Conservation (phyloP, 2,329 filamentous ascomycete species). For the Aspergillus sp. region DNA sequence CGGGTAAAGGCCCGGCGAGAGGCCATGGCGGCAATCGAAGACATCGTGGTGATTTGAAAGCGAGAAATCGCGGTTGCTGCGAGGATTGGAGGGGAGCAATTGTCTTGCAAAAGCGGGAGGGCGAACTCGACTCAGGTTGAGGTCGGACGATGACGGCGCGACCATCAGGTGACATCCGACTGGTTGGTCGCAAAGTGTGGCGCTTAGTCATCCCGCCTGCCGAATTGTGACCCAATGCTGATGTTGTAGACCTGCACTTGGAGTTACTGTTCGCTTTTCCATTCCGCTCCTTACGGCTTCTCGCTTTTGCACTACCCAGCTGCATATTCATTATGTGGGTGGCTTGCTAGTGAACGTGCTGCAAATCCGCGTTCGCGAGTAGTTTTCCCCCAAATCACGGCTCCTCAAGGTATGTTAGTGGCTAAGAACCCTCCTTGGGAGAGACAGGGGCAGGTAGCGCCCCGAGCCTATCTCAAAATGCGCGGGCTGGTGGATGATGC, state of each 20-base stretch:
- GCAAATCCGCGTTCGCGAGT: neutral
- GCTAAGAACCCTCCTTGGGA: constrained; percentile 5
- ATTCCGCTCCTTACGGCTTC: constrained; percentile 6
- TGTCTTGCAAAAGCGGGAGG: constrained; percentile 28
- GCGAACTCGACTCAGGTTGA: constrained; percentile 30
- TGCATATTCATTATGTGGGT: constrained; percentile 6
- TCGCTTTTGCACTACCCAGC: constrained; percentile 6
- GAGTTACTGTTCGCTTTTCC: constrained; percentile 1
- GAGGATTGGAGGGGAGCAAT: constrained; percentile 22
- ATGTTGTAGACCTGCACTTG: neutral
- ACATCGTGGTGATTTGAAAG: constrained; percentile 37
- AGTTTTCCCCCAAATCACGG: neutral
- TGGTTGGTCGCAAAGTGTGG: constrained; percentile 18
- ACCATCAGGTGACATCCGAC: constrained; percentile 35
- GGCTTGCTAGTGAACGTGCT: constrained; percentile 11
- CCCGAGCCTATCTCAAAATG: constrained; percentile 6
- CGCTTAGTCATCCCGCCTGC: constrained; percentile 26
- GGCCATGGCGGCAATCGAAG: constrained; percentile 47
- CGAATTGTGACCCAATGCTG: neutral
- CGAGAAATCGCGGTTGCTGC: constrained; percentile 23
- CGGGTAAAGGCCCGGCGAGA: constrained; percentile 48
- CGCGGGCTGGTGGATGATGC: constrained; percentile 7
- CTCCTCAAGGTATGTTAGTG: constrained; percentile 22
- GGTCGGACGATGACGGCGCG: constrained; percentile 38
- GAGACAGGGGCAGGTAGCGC: constrained; percentile 3